Conservation (phyloP, 176 grass and related monocot species). For the Echinochloa phyllopogon region DNA sequence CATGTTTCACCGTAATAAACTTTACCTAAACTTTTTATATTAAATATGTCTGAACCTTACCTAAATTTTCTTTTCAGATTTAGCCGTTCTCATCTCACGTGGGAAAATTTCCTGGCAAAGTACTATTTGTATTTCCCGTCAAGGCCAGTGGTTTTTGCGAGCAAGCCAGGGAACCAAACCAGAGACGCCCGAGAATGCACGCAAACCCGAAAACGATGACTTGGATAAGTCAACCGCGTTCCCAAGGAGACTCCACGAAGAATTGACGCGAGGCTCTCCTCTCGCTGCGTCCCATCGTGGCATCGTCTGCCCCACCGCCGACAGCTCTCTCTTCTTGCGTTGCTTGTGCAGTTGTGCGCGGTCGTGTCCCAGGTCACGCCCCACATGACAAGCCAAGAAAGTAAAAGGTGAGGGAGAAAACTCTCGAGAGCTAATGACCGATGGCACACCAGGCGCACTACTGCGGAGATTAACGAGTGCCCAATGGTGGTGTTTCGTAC, state of each 20-base stretch:
- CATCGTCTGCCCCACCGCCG: neutral
- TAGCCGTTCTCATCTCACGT: neutral
- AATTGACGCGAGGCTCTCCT: neutral
- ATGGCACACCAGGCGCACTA: too few relatives aligned
- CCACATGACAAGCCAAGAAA: neutral
- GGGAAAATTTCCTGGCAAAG: neutral
- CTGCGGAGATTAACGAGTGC: neutral
- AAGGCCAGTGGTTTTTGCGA: neutral
- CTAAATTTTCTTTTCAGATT: neutral
- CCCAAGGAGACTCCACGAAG: conserved; percentile 9
- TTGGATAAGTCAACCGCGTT: conserved; percentile 12
- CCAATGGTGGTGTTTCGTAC: neutral
- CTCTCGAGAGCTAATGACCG: neutral
- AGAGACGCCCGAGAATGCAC: neutral
- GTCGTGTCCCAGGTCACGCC: neutral
- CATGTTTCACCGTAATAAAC: too few relatives aligned
- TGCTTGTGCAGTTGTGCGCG: neutral
- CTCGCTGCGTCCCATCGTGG: neutral
- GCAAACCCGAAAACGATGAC: neutral
- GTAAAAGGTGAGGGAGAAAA: neutral
- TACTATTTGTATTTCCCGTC: neutral
- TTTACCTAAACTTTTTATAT: too few relatives aligned
- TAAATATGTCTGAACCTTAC: neutral
- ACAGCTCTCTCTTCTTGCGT: neutral
- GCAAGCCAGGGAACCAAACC: neutral